Evolutionary conservation across 768 basidiomycete species (phyloP).

Genomic region (Sarcomyxa edulis): DNA sequence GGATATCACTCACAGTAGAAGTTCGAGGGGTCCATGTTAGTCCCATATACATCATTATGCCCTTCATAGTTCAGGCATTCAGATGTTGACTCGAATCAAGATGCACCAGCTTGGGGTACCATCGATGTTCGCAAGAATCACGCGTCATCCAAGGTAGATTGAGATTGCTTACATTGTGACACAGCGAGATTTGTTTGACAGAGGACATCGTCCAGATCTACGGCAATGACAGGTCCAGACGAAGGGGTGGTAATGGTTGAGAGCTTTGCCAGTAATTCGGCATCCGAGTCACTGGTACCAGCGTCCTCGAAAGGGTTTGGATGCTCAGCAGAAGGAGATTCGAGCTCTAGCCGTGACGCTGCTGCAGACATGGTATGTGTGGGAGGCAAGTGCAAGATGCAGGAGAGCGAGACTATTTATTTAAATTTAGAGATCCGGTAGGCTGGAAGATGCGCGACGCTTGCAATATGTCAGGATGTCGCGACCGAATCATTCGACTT

Average conservation of each 20-base stretch:
- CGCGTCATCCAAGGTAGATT: background rate
- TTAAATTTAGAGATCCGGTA: too few species aligned
- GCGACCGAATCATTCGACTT: too few species aligned
- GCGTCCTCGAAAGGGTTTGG: background rate
- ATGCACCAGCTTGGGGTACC: background rate
- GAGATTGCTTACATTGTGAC: constrained; percentile 45
- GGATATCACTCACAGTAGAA: constrained; percentile 57
- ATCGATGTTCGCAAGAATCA: background rate
- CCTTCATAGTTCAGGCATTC: constrained; percentile 33
- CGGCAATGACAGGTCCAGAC: constrained; percentile 42
- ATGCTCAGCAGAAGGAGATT: constrained; percentile 4
- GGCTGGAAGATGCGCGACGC: too few species aligned
- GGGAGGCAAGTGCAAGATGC: too few species aligned
- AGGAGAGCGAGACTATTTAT: too few species aligned
- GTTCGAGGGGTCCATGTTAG: constrained; percentile 46
- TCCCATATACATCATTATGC: constrained; percentile 60
- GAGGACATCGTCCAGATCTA: constrained; percentile 69
- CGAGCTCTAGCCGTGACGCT: constrained; percentile 17
- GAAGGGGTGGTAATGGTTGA: constrained; percentile 15
- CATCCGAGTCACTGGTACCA: background rate
- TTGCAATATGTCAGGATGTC: too few species aligned
- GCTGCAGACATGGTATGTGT: constrained; percentile 27
- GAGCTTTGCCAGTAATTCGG: constrained; percentile 2
- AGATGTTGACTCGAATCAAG: constrained; percentile 1
- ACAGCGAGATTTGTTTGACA: constrained; percentile 55